These are phyloP conservation scores for Kuraishia molischiana DNA, from an alignment of 805 yeast species.

Conservation along the genomic window DNA sequence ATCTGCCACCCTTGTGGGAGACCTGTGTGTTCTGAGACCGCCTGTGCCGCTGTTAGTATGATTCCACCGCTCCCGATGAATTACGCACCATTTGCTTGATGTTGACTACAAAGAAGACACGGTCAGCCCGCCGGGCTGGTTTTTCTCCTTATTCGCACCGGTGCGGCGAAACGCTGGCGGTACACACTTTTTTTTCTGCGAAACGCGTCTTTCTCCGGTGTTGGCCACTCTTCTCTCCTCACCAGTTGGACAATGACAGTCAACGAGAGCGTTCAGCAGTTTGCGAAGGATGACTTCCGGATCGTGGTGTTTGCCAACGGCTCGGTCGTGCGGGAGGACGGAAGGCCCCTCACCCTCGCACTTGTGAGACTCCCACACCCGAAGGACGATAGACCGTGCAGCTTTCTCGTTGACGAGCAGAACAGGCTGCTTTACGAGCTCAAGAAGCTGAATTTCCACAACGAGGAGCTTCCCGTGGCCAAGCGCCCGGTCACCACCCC, in stretches of 20 bases:
- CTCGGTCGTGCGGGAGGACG: neutral
- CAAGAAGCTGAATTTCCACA: constrained; percentile 25
- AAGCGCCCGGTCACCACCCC: constrained; percentile 17
- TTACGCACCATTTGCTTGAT: neutral
- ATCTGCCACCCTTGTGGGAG: constrained; percentile 83
- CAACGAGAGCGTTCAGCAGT: neutral
- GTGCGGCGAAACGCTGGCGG: too few species aligned
- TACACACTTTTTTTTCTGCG: too few species aligned
- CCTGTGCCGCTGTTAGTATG: too few species aligned
- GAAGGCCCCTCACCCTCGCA: neutral
- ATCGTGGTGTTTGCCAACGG: neutral
- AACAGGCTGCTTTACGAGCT: constrained; percentile 26
- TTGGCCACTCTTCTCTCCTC: too few species aligned
- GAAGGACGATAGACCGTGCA: neutral
- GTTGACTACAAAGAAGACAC: too few species aligned
- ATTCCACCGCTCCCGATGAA: neutral
- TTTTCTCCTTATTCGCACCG: too few species aligned
- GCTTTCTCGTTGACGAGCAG: neutral
- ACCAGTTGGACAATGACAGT: neutral
- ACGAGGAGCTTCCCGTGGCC: constrained; percentile 20
- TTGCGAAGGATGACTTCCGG: neutral
- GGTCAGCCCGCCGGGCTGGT: too few species aligned
- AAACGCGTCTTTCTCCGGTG: too few species aligned
- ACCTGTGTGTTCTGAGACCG: constrained; percentile 39
- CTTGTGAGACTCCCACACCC: neutral